These are phyloP conservation scores for Fusarium sp. DNA, from an alignment of 2,329 filamentous ascomycete genomes.

Conservation along the genomic window DNA sequence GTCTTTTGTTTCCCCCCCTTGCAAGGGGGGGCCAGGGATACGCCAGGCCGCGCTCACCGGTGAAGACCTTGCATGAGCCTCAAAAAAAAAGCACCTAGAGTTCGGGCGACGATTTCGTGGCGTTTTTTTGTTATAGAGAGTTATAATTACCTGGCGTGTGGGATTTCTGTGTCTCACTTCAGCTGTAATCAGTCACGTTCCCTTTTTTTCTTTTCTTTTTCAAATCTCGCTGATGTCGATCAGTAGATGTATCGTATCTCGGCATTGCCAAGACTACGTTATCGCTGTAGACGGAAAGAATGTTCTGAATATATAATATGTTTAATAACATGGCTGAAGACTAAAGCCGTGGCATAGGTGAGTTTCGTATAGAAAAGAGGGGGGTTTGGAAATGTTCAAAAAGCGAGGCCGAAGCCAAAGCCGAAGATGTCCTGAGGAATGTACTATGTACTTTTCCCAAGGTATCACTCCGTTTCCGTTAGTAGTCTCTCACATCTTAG, in stretches of 20 bases:
- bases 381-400: not conserved
- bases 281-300: not conserved
- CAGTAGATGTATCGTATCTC: too few relatives aligned
- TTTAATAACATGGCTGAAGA: not conserved
- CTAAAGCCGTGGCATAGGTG: not conserved
- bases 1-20: not conserved
- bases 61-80: constrained; percentile 39
- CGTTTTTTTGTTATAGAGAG: not conserved
- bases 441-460: too few relatives aligned
- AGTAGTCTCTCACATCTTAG: too few relatives aligned
- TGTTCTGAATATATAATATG: not conserved
- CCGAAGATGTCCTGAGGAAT: not conserved
- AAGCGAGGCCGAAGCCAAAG: constrained; percentile 5
- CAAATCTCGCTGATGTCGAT: not conserved
- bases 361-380: not conserved
- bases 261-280: not conserved
- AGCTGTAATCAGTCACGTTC: not conserved
- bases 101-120: constrained; percentile 8
- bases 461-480: too few relatives aligned
- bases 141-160: not conserved
- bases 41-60: constrained; percentile 25
- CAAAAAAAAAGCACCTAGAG: constrained; percentile 10
- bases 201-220: not conserved
- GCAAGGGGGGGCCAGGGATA: constrained; percentile 5
- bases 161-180: not conserved